phyloP scores from a whole-genome alignment of 2,329 filamentous ascomycete genomes.

The Cadophora sp. region DNA sequence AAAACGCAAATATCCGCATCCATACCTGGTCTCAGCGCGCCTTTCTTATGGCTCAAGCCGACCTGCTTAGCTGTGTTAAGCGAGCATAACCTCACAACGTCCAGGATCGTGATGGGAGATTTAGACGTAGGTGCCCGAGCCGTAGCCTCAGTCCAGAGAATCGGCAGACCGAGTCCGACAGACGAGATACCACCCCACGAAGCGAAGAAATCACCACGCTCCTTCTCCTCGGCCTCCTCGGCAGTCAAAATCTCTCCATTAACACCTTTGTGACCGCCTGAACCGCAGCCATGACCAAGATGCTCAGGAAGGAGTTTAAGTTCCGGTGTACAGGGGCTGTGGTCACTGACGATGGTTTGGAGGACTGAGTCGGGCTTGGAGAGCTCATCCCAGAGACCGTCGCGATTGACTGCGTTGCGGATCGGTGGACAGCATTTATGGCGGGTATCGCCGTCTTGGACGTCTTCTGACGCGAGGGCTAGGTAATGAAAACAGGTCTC shows the following conservation, averaged over 20 bases:
- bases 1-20: slow-evolving; percentile 94
- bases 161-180: slow-evolving; percentile 89
- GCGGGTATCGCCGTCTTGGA: slow-evolving; percentile 71
- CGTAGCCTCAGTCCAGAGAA: slow-evolving; percentile 69
- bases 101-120: slow-evolving; percentile 57
- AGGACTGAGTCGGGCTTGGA: slow-evolving; percentile 77
- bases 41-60: slow-evolving; percentile 81
- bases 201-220: slow-evolving; percentile 85
- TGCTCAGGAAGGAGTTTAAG: slow-evolving; percentile 84
- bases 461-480: slow-evolving; percentile 69
- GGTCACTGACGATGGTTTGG: slow-evolving; percentile 90
- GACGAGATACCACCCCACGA: slow-evolving; percentile 97
- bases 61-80: slow-evolving; percentile 88
- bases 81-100: slow-evolving; percentile 86
- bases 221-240: slow-evolving; percentile 48
- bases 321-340: slow-evolving; percentile 94
- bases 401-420: slow-evolving; percentile 66
- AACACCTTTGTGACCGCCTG: slow-evolving; percentile 32
- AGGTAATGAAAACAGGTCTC: slow-evolving; percentile 81
- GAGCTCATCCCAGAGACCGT: slow-evolving; percentile 80
- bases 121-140: slow-evolving; percentile 37
- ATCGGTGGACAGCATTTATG: slow-evolving; percentile 81
- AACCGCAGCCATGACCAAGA: slow-evolving; percentile 48
- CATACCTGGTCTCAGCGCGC: slow-evolving; percentile 79
- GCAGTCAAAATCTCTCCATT: slow-evolving; percentile 37